These are phyloP conservation scores for Actinidia polygama DNA, from an alignment of 179 eudicot species.

Conservation along the genomic window DNA sequence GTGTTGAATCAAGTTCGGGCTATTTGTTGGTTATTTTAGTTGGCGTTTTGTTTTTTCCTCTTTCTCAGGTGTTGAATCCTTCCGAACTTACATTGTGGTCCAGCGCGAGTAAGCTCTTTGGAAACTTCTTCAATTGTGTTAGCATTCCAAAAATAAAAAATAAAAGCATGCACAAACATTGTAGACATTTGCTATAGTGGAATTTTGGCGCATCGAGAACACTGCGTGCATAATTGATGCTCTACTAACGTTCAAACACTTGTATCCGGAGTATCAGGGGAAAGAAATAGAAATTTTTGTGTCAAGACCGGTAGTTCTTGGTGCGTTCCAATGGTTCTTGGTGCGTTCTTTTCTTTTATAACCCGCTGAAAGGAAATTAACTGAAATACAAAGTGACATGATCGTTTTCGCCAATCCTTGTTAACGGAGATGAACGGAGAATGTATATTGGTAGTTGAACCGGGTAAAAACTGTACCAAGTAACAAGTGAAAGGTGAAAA, in stretches of 20 bases:
- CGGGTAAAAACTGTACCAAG: too few relatives aligned
- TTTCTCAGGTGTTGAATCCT: conserved; percentile 21
- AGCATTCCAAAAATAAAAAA: not conserved
- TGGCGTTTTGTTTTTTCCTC: not conserved
- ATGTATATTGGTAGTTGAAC: too few relatives aligned
- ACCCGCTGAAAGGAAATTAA: too few relatives aligned
- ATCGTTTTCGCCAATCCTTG: too few relatives aligned
- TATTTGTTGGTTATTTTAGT: not conserved
- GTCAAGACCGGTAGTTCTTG: not conserved
- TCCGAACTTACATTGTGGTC: not conserved
- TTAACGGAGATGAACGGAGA: too few relatives aligned
- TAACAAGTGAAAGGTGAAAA: too few relatives aligned
- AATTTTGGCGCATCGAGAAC: not conserved
- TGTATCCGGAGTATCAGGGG: not conserved
- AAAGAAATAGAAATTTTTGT: not conserved
- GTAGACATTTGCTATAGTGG: not conserved
- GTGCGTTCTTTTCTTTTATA: not conserved
- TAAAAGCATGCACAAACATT: not conserved
- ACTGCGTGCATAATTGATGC: not conserved
- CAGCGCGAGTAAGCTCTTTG: not conserved
- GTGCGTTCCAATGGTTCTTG: not conserved
- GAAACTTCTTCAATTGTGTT: not conserved
- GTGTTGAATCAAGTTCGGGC: too few relatives aligned
- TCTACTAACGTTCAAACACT: not conserved
- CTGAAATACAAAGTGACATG: too few relatives aligned